A percentile compares a stretch with the other conserved stretches of the same genome.
Evolutionary conservation across 352 stramenopile species (phyloP).

Genomic region (Phytophthora vignae): DNA sequence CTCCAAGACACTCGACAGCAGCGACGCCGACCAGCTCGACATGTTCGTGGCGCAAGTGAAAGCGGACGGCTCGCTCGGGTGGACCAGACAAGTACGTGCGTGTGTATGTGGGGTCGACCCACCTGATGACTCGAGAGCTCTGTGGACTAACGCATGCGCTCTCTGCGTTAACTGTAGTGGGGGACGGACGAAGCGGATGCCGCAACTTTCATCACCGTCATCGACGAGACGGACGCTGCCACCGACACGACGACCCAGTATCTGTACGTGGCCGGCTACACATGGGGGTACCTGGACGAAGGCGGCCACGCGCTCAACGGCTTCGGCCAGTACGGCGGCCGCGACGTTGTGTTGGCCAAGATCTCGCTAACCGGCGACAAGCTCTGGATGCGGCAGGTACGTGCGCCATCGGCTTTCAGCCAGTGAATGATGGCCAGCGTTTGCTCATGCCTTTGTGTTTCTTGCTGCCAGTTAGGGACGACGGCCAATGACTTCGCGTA

Average conservation of each 20-base stretch:
- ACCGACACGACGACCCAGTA: slow-evolving; percentile 28
- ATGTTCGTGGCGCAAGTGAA: slow-evolving; percentile 65
- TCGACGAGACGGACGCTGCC: slow-evolving; percentile 51
- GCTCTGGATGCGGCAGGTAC: slow-evolving; percentile 71
- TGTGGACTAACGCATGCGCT: neutral
- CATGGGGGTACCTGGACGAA: slow-evolving; percentile 80
- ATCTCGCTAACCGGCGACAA: slow-evolving; percentile 58
- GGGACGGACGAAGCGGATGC: slow-evolving; percentile 62
- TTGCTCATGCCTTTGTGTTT: neutral
- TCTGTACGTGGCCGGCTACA: slow-evolving; percentile 73
- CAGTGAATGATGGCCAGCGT: neutral
- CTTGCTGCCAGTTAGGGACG: slow-evolving; percentile 60
- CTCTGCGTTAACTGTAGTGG: slow-evolving; percentile 38
- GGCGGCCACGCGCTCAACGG: slow-evolving; percentile 69
- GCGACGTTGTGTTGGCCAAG: slow-evolving; percentile 76
- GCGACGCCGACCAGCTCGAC: slow-evolving; percentile 45
- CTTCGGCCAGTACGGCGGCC: slow-evolving; percentile 73
- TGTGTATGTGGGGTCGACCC: neutral
- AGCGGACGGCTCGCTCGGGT: slow-evolving; percentile 51
- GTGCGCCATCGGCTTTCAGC: neutral
- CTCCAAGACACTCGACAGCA: slow-evolving; percentile 44
- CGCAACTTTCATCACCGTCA: slow-evolving; percentile 57
- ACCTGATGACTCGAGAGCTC: neutral
- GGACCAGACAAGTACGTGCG: slow-evolving; percentile 54
- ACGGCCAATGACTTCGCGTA: slow-evolving; percentile 70